Evolutionary conservation across 2,329 filamentous ascomycete species (phyloP), one percentile per base, ranked within the genome.

Genomic region (Scedosporium dehoogii): DNA sequence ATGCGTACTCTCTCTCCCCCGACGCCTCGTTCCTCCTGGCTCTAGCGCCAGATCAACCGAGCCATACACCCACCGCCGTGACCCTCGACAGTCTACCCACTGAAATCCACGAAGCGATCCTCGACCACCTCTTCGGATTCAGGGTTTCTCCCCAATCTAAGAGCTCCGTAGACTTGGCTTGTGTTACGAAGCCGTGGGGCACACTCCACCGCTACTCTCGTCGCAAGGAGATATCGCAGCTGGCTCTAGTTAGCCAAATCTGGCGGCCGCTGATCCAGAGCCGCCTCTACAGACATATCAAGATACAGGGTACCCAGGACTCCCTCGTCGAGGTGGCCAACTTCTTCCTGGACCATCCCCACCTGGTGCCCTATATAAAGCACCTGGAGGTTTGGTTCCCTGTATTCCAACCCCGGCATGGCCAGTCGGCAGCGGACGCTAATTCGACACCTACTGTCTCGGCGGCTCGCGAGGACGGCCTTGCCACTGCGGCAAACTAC

Each of bases 381-480:
- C 88, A 91, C 69, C 81, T 91, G 64, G 88, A 91, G 73, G 79
- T 91, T 51, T 91, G 88, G 87, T 89, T 91, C 65, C 88, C 89
- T 3, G 87, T 91, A 48, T 91, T 88, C 68, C 81, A 86, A 66
- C 83, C 82, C 21, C 81, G 79, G 12, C 77, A 78, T 63, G 74
- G 76, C 9, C 74, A 79, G 4, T 68, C 75, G 48, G 73, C 76
- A 3, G 66, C 77, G 21, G 76, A 76, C 48, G 76, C 75, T 0
- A 73, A 79, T 59, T 73, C 77, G 1, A 72, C 83, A 9, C 81
- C 81, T 6, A 81, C 78, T 0, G 78, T 84, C n/a, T 81, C 80
- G 2, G 77, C 78, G 41, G 51, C 51, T 21, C 57, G 53, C 38
- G 48, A 63, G 48, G 81, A 83, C 64, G 81, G 81, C 33, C 73